These are phyloP conservation scores for Ascosphaera acerosa DNA, from an alignment of 2,329 filamentous ascomycete species.

Conservation along the genomic window DNA sequence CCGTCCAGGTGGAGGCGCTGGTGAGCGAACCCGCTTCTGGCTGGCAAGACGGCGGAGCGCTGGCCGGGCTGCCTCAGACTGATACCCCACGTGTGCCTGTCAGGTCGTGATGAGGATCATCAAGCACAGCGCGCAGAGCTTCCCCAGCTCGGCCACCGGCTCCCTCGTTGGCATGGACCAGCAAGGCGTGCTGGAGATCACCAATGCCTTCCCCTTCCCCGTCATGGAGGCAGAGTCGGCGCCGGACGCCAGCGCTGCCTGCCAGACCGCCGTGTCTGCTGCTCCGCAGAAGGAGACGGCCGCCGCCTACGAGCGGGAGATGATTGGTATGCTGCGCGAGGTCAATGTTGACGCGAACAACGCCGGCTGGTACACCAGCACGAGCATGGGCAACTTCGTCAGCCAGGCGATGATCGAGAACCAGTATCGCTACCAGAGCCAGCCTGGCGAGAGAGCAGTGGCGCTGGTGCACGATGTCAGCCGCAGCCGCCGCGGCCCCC, in stretches of 20 bases:
- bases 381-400: conserved; percentile 96
- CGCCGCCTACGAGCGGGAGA: conserved; percentile 70
- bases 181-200: conserved; percentile 59
- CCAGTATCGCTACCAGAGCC: conserved; percentile 90
- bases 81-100: conserved; percentile 9
- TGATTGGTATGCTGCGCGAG: conserved; percentile 89
- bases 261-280: conserved; percentile 53
- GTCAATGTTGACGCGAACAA: conserved; percentile 97
- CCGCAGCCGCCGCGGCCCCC: conserved; percentile 72
- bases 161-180: conserved; percentile 85
- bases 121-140: conserved; percentile 71
- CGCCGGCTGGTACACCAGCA: conserved; percentile 95
- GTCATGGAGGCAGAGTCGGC: conserved; percentile 55
- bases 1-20: conserved; percentile 85
- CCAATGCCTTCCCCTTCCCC: conserved; percentile 87
- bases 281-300: conserved; percentile 86
- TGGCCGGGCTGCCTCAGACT: not conserved
- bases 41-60: conserved; percentile 5
- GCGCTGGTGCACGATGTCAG: conserved; percentile 88
- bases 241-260: conserved; percentile 39
- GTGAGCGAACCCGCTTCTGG: conserved; percentile 29
- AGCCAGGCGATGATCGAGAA: conserved; percentile 93
- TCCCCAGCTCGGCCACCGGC: conserved; percentile 73
- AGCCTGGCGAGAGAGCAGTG: conserved; percentile 61
- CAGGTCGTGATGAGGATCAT: conserved; percentile 95